phyloP scores from a whole-genome alignment of 1,284 basidiomycete species.

The Ustilago cynodontis region DNA sequence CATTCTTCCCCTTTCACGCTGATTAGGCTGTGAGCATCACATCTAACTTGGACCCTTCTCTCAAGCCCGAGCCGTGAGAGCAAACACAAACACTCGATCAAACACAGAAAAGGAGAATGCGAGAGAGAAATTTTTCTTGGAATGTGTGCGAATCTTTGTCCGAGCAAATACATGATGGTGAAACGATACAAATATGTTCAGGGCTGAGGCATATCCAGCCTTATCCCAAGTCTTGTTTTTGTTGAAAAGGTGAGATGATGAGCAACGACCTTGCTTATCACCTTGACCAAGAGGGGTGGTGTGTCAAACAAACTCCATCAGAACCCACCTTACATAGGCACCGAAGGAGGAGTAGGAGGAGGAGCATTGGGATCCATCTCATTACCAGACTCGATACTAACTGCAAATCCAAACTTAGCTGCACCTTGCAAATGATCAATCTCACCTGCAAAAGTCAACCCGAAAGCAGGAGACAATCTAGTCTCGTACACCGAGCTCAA shows the following conservation, averaged over 20 bases:
- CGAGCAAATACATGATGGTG: conserved; percentile 8
- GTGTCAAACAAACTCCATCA: background rate
- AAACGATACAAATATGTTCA: background rate
- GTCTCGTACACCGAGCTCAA: conserved; percentile 95
- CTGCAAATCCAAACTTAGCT: conserved; percentile 92
- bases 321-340: conserved; percentile 58
- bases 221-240: too few species aligned
- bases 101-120: too few species aligned
- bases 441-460: conserved; percentile 94
- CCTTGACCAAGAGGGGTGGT: conserved; percentile 1
- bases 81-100: too few species aligned
- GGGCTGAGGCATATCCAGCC: background rate
- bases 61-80: too few species aligned
- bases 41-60: too few species aligned
- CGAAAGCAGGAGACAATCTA: conserved; percentile 92
- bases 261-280: background rate
- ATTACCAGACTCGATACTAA: conserved; percentile 84
- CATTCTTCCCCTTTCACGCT: background rate
- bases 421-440: conserved; percentile 96
- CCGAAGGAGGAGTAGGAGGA: conserved; percentile 63
- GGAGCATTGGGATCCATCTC: conserved; percentile 65
- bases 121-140: background rate
- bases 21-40: too few species aligned
- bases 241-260: too few species aligned
- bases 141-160: background rate